Percentiles rank a stretch among this genome's conserved stretches.
Evolutionary conservation across 768 basidiomycete genomes (phyloP).

Genomic region (Boletus sp.): DNA sequence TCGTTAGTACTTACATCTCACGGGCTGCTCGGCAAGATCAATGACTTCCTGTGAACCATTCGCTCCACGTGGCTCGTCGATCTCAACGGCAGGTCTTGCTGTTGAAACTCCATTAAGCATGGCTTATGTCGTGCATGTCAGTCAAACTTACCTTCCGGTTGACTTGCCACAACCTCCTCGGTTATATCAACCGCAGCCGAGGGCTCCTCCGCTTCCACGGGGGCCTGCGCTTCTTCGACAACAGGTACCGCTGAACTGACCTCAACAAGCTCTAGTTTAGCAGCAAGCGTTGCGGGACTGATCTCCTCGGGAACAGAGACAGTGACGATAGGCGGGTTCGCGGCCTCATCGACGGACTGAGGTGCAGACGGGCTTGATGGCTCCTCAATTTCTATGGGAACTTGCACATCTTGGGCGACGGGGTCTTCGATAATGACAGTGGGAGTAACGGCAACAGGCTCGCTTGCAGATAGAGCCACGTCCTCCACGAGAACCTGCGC

Average conservation of each 20-base stretch:
- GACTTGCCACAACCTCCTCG: not conserved
- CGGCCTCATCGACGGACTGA: slow-evolving; percentile 10
- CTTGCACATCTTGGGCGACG: not conserved
- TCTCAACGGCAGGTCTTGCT: not conserved
- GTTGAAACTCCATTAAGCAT: not conserved
- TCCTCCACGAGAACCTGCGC: not conserved
- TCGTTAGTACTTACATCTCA: slow-evolving; percentile 11
- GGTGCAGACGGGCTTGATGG: slow-evolving; percentile 1
- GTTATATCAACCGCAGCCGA: not conserved
- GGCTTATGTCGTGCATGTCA: not conserved
- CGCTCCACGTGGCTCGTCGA: not conserved
- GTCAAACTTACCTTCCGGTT: not conserved
- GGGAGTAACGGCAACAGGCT: not conserved
- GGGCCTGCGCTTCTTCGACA: not conserved
- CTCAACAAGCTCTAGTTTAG: not conserved
- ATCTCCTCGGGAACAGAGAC: not conserved
- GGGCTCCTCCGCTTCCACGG: not conserved
- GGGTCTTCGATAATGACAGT: slow-evolving; percentile 1
- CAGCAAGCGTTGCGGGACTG: not conserved
- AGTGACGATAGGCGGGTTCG: not conserved
- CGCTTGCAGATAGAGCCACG: not conserved
- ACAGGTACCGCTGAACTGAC: not conserved
- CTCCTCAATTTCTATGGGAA: not conserved
- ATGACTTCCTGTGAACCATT: not conserved
- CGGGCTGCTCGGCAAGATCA: not conserved